Conservation (phyloP, 106 monocot genomes). For the Allium cepa region DNA sequence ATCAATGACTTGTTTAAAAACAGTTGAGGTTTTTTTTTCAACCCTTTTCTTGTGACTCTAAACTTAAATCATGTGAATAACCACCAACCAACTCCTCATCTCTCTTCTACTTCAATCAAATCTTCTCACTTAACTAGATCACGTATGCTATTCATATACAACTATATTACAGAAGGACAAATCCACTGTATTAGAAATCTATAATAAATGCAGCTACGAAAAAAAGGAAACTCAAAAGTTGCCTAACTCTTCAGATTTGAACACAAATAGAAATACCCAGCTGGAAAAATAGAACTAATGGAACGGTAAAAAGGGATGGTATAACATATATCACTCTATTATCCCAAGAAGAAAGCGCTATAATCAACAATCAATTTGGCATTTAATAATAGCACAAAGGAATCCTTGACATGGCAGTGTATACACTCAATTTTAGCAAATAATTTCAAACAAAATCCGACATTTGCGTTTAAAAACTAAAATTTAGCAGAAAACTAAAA, state of each 20-base stretch:
- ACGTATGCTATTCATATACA: not conserved
- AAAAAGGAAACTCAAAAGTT: not conserved
- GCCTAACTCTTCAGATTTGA: constrained; percentile 4
- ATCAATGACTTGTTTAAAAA: constrained; percentile 13
- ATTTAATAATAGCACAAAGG: not conserved
- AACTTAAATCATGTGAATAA: constrained; percentile 28
- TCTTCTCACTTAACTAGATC: not conserved
- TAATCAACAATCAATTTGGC: not conserved
- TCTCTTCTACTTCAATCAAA: constrained; percentile 12
- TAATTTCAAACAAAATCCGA: not conserved
- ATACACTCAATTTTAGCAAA: not conserved
- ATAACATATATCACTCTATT: not conserved
- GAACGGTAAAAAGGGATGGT: too few relatives aligned
- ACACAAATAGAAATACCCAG: not conserved
- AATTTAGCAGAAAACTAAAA: not conserved
- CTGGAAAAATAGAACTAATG: not conserved
- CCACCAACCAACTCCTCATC: constrained; percentile 2
- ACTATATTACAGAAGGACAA: not conserved
- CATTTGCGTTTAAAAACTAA: constrained; percentile 7
- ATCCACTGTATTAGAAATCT: not conserved
- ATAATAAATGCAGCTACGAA: not conserved
- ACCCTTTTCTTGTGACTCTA: constrained; percentile 30
- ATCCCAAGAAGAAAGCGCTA: not conserved
- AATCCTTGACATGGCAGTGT: not conserved
- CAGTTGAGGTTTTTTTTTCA: constrained; percentile 15